Conservation (phyloP, 2,329 filamentous ascomycete genomes). For the Pseudogymnoascus sp. region DNA sequence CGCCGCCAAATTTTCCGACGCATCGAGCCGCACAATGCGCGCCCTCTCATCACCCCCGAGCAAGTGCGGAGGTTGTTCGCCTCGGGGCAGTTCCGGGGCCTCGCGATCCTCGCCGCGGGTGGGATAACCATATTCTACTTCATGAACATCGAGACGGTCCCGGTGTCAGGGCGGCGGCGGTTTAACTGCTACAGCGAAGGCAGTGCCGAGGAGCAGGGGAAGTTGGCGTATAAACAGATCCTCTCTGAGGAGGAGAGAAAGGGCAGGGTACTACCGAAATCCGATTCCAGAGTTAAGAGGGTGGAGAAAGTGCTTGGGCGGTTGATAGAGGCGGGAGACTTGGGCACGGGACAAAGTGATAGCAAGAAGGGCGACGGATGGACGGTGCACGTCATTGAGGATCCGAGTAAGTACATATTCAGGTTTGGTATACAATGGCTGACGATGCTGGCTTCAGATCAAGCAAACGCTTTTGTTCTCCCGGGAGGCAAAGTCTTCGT, state of each 20-base stretch:
- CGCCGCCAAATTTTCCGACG: neutral
- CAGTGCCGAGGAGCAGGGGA: conserved; percentile 44
- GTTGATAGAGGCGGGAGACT: conserved; percentile 58
- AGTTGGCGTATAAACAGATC: conserved; percentile 47
- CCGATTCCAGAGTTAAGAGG: conserved; percentile 45
- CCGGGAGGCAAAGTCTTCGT: conserved; percentile 76
- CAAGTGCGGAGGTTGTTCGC: conserved; percentile 28
- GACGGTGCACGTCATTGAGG: conserved; percentile 70
- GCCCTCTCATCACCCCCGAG: conserved; percentile 32
- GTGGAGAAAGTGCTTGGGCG: conserved; percentile 57
- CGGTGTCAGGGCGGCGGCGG: conserved; percentile 59
- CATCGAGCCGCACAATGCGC: conserved; percentile 15
- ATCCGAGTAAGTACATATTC: conserved; percentile 34
- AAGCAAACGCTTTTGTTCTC: conserved; percentile 67
- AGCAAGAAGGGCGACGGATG: conserved; percentile 41
- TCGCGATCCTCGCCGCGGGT: conserved; percentile 34
- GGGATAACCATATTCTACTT: conserved; percentile 49
- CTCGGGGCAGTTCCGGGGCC: conserved; percentile 30
- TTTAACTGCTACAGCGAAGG: conserved; percentile 61
- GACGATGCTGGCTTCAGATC: neutral
- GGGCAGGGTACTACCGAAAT: conserved; percentile 44
- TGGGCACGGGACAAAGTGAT: conserved; percentile 28
- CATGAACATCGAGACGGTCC: conserved; percentile 62
- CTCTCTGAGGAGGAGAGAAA: conserved; percentile 45
- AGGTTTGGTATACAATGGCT: neutral